Evolutionary conservation across 1,284 basidiomycete species (phyloP), one percentile per base, ranked within the genome.

Genomic region (Tilletia walkeri): DNA sequence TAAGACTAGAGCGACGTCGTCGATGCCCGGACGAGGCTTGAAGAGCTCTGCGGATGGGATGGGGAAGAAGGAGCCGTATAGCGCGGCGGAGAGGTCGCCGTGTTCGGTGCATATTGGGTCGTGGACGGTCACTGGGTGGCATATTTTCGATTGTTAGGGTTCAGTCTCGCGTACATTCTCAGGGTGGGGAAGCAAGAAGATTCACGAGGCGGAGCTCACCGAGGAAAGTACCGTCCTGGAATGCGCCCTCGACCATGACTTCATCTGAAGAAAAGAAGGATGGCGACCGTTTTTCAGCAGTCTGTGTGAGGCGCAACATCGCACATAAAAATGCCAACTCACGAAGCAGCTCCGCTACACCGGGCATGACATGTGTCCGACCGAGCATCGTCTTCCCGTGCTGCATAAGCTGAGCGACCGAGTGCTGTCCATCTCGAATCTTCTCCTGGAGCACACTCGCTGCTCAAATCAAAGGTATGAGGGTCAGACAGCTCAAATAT

Each of bases 1-100:
- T 5, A 80, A 54, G 1, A 70, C 70, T 1, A 65, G 10, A 6
- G 65, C 66, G 10, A 54, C 54, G 69, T 53, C 4, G 18, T 68
- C 10, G 63, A 63, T 20, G 41, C 41, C 18, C 6, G 50, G 45
- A 24, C 61, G 24, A 1, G 67, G 38, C 2, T 50, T 47, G 45
- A 82, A 80, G 9, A 87, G 74, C 74, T 89, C 86, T 14, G 88
- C 82, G 0, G 88, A 84, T 0, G 94, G 95, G 3, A 91, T 84
- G 1, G 95, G 94, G 0, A 97, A 86, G 86, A 96, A 97, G 0
- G 93, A 95, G 9, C 94, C 94, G 77, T 95, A 95, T 12, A 99
- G 87, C 0, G 95, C 95, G 2, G 90, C 88, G 4, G 86, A 85
- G 36, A 98, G 86, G 81, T 95, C 86, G 1, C 93, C 94, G 63